Evolutionary conservation across 2,329 filamentous ascomycete species (phyloP).

Genomic region (Sphaerostilbella broomeana): DNA sequence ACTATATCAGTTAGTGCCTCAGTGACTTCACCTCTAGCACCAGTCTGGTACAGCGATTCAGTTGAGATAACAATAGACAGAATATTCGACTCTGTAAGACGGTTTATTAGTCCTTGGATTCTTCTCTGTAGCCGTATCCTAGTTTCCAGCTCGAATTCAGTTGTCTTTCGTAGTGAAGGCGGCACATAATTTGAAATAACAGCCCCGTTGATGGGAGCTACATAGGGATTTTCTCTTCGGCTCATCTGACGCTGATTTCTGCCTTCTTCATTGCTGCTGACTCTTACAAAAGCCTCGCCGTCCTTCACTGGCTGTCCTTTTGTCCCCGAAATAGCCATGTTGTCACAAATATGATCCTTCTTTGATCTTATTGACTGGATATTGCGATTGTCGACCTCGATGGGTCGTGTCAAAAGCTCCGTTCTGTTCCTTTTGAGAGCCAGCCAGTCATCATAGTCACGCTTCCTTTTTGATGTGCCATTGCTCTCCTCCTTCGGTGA

Average conservation of each 20-base stretch:
- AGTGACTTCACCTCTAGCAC: slow-evolving; percentile 84
- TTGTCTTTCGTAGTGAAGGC: slow-evolving; percentile 66
- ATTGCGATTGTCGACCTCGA: slow-evolving; percentile 17
- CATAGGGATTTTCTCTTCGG: slow-evolving; percentile 77
- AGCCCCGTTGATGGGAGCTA: slow-evolving; percentile 56
- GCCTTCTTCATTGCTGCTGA: slow-evolving; percentile 28
- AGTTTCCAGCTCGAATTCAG: slow-evolving; percentile 58
- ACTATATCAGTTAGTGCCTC: slow-evolving; percentile 71
- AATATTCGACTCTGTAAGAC: slow-evolving; percentile 85
- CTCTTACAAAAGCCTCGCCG: slow-evolving; percentile 34
- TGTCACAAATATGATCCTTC: slow-evolving; percentile 21
- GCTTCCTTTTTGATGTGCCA: slow-evolving; percentile 56
- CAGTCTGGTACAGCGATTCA: slow-evolving; percentile 73
- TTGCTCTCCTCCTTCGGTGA: slow-evolving; percentile 40
- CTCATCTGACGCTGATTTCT: slow-evolving; percentile 35
- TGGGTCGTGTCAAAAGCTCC: slow-evolving; percentile 10
- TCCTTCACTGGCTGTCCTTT: slow-evolving; percentile 23
- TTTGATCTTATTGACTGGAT: slow-evolving; percentile 14
- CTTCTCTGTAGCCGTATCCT: slow-evolving; percentile 67
- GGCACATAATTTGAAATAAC: slow-evolving; percentile 73
- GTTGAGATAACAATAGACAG: slow-evolving; percentile 76
- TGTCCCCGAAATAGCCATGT: slow-evolving; percentile 21
- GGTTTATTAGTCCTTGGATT: slow-evolving; percentile 83
- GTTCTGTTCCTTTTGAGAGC: slow-evolving; percentile 38
- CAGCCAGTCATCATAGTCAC: slow-evolving; percentile 54